Evolutionary conservation across 2,329 filamentous ascomycete genomes (phyloP), one percentile per base, ranked within the genome.

Genomic region (Amesomyces nigricolor): DNA sequence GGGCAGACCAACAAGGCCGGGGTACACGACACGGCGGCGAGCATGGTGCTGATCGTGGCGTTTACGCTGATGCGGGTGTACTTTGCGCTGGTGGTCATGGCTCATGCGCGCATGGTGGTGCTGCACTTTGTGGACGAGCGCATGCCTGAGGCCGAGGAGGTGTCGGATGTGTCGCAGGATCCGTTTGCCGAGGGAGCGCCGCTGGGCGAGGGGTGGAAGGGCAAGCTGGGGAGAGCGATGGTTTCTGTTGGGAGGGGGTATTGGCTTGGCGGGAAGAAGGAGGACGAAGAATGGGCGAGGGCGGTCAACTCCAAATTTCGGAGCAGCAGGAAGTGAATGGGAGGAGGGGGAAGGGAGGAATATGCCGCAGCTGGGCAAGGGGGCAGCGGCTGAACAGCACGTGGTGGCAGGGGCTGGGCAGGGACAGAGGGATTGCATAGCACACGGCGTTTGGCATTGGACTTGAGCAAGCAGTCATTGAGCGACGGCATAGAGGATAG

Each of bases 81-180:
- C 74, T 91, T 95, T 64, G 83, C 88, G 62, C 75, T 96, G 38
- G 80, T 96, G 52, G 83, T 95, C 69, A 84, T 95, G 72, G 84
- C 89, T 6, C 94, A 88, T 69, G 89, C 91, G 3, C 82, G 89
- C 60, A 82, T 86, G 67, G 86, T 89, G 13, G 73, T 96, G 48
- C 81, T 88, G 57, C 84, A 85, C 62, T 83, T 89, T 68, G 78
- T 87, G 48, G 78, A 81, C 51, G 71, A 72, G 56, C 46, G 50
- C 65, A 74, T 56, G 69, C 71, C 38, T 26, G 74, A 79, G 54
- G 73, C 76, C 51, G 72, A 78, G 51, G 78, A 80, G 35, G 56
- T 58, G 17, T 57, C 62, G 26, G 57, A 47, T 11, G 30, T 17
- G 17, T 47, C 55, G 13, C 32, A 54, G 13, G 89, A 72, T 76